Conservation (phyloP, 2,329 filamentous ascomycete species). For the Colletotrichum agaves region DNA sequence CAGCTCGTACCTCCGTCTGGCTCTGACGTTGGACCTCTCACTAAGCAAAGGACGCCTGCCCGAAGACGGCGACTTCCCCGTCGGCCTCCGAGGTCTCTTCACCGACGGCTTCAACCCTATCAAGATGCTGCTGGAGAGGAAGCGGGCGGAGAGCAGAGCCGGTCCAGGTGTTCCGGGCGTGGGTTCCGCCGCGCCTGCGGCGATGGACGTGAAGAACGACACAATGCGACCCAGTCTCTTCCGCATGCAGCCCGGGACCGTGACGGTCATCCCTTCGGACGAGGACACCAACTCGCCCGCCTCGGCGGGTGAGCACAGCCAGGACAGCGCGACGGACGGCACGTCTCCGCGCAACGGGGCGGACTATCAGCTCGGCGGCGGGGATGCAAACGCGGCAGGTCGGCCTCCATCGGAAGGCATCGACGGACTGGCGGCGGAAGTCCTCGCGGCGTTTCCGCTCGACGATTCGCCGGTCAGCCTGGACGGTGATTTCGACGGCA, state of each 20-base stretch:
- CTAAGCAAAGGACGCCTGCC: slow-evolving; percentile 54
- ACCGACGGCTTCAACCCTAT: slow-evolving; percentile 51
- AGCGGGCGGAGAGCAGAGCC: slow-evolving; percentile 32
- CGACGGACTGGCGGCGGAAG: slow-evolving; percentile 45
- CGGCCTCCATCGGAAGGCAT: slow-evolving; percentile 44
- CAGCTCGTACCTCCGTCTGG: slow-evolving; percentile 53
- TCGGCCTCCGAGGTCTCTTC: slow-evolving; percentile 51
- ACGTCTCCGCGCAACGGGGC: slow-evolving; percentile 18
- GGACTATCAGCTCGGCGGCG: slow-evolving; percentile 16
- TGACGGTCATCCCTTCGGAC: slow-evolving; percentile 38
- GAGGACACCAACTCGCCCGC: slow-evolving; percentile 38
- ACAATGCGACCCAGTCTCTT: slow-evolving; percentile 30
- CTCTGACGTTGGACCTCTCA: slow-evolving; percentile 56
- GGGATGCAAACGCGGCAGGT: slow-evolving; percentile 35
- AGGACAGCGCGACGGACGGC: slow-evolving; percentile 25
- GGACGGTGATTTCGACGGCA: slow-evolving; percentile 41
- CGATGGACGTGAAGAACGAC: slow-evolving; percentile 29
- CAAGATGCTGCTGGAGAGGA: slow-evolving; percentile 45
- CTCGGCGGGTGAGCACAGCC: slow-evolving; percentile 15
- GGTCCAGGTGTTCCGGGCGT: neutral
- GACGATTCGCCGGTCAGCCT: slow-evolving; percentile 41
- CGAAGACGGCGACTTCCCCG: slow-evolving; percentile 54
- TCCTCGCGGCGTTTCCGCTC: slow-evolving; percentile 47
- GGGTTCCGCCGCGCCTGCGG: neutral
- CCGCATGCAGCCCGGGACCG: slow-evolving; percentile 29